These are phyloP conservation scores for Drechmeria coniospora DNA, from an alignment of 2,329 filamentous ascomycete genomes.

Conservation along the genomic window DNA sequence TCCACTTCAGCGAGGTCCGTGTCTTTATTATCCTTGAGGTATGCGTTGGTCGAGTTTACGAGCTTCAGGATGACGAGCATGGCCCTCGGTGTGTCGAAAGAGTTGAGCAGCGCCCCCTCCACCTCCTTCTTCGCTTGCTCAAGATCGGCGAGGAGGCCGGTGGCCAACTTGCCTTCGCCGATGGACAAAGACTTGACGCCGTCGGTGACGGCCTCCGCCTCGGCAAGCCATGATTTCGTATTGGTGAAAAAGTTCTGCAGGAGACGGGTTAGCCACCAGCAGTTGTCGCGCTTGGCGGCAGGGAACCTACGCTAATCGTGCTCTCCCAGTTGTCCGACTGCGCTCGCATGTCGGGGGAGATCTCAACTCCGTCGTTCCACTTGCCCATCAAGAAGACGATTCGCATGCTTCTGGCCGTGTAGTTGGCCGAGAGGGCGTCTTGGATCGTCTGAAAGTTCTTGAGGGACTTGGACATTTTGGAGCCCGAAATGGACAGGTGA, in stretches of 20 bases:
- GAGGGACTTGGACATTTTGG: conserved; percentile 89
- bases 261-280: too few species aligned
- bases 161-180: conserved; percentile 13
- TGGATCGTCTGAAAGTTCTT: conserved; percentile 95
- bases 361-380: conserved; percentile 87
- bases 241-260: conserved; percentile 43
- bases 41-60: conserved; percentile 60
- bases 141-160: conserved; percentile 24
- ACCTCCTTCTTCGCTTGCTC: conserved; percentile 40
- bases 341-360: conserved; percentile 66
- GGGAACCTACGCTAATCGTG: conserved; percentile 44
- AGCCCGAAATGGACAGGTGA: conserved; percentile 68
- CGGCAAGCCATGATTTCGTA: conserved; percentile 36
- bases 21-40: conserved; percentile 31
- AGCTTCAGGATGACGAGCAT: conserved; percentile 68
- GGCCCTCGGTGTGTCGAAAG: conserved; percentile 70
- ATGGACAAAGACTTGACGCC: conserved; percentile 24
- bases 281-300: neutral
- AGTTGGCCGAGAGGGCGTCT: conserved; percentile 55
- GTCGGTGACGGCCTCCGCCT: conserved; percentile 21
- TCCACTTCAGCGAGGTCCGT: conserved; percentile 32
- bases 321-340: conserved; percentile 68
- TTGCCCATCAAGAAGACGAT: conserved; percentile 76
- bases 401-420: conserved; percentile 65
- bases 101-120: conserved; percentile 54